These are phyloP conservation scores for Aspergillus bombycis DNA, from an alignment of 2,329 filamentous ascomycete species.

Conservation along the genomic window DNA sequence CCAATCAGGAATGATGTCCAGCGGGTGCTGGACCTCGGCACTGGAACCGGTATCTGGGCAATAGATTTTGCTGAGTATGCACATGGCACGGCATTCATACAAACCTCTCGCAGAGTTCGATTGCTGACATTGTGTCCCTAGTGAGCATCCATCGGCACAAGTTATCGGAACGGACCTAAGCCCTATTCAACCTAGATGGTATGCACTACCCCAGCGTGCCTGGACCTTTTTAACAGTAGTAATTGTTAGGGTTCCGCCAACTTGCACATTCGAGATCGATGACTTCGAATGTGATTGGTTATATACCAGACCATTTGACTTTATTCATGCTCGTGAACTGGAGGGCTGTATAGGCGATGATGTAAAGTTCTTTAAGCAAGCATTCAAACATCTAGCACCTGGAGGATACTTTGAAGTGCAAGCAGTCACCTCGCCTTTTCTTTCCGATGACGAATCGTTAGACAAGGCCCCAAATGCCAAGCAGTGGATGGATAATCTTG, in stretches of 20 bases:
- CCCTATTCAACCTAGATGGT: neutral
- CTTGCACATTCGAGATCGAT: neutral
- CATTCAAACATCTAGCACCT: neutral
- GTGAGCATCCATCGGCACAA: neutral
- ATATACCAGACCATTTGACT: neutral
- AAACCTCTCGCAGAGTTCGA: neutral
- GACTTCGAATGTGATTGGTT: neutral
- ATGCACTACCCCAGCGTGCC: neutral
- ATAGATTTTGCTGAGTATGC: slow-evolving; percentile 2
- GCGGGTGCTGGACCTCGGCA: slow-evolving; percentile 1
- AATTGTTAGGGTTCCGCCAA: neutral
- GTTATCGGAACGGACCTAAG: neutral
- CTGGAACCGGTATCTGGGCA: slow-evolving; percentile 2
- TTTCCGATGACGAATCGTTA: neutral
- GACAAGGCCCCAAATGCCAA: neutral
- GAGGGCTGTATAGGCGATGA: slow-evolving; percentile 1
- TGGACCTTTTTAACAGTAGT: too few relatives aligned
- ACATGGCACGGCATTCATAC: too few relatives aligned
- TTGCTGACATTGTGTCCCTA: neutral
- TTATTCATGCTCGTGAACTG: slow-evolving; percentile 1
- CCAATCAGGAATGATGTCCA: neutral
- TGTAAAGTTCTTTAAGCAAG: neutral
- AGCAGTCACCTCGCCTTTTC: neutral
- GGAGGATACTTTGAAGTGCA: neutral
- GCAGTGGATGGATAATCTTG: neutral